Conservation (phyloP, 257 asterid species). For the Osmanthus fragrans region DNA sequence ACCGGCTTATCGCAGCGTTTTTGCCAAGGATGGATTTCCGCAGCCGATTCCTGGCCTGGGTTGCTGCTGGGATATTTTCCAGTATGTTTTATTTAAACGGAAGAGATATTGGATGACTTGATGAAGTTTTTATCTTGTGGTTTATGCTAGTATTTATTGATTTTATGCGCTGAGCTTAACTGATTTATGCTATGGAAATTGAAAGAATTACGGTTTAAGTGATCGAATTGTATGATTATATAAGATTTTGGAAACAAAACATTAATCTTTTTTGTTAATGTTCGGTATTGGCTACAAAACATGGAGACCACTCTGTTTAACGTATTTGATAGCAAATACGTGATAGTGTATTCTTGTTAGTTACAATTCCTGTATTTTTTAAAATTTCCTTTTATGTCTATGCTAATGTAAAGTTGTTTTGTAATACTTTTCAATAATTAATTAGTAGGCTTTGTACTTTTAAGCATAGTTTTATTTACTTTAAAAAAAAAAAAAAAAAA, state of each 20-base stretch:
- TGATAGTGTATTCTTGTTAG: not conserved
- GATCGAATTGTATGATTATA: not conserved
- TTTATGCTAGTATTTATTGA: no score
- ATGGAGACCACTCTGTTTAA: not conserved
- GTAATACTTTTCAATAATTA: not conserved
- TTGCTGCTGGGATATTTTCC: constrained; percentile 55
- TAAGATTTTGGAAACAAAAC: not conserved
- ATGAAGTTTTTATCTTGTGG: not conserved
- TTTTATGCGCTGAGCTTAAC: not conserved
- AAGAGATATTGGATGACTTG: not conserved
- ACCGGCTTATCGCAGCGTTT: constrained; percentile 45
- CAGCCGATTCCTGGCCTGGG: constrained; percentile 36
- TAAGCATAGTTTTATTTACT: no score
- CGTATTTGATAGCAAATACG: not conserved
- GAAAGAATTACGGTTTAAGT: not conserved
- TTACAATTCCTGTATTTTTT: not conserved
- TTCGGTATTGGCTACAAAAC: not conserved
- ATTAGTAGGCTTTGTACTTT: no score
- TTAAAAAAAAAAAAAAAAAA: constrained; percentile 28
- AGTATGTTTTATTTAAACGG: constrained; percentile 25
- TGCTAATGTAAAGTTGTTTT: not conserved
- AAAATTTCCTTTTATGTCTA: not conserved
- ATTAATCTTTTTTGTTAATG: not conserved
- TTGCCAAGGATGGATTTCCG: constrained; percentile 49
- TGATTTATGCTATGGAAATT: not conserved